Conservation (phyloP, 495 filamentous ascomycete genomes). For the Glonium stellatum region DNA sequence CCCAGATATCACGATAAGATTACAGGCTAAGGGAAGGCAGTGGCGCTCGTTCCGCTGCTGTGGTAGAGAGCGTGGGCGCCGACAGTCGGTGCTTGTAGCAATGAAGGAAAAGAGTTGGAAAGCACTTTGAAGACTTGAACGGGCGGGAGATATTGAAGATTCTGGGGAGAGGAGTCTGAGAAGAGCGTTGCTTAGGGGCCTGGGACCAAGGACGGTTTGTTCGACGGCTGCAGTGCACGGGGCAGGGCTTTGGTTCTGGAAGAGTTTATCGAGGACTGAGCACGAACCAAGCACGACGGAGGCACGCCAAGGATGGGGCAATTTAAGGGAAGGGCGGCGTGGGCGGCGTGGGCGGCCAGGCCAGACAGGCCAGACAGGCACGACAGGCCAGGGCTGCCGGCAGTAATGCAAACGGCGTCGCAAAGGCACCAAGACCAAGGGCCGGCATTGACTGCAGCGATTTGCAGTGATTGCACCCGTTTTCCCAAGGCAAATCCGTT, state of each 20-base stretch:
- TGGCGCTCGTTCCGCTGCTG: neutral
- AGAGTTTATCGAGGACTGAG: too few species aligned
- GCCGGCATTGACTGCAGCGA: too few species aligned
- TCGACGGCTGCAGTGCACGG: neutral
- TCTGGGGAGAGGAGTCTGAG: neutral
- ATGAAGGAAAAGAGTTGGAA: neutral
- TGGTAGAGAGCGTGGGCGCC: neutral
- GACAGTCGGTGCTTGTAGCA: conserved; percentile 6
- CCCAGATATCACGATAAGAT: conserved; percentile 7
- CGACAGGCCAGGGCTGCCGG: too few species aligned
- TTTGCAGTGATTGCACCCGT: too few species aligned
- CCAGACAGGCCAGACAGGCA: too few species aligned
- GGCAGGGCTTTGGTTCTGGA: neutral
- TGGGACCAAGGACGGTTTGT: neutral
- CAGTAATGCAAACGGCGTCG: too few species aligned
- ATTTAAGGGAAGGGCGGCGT: too few species aligned
- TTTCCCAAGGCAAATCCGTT: too few species aligned
- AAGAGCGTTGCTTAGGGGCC: conserved; percentile 3
- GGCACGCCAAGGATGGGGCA: too few species aligned
- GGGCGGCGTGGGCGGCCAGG: too few species aligned
- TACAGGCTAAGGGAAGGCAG: conserved; percentile 8
- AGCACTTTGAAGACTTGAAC: neutral
- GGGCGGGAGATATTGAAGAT: neutral
- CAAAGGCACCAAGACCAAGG: too few species aligned
- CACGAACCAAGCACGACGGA: too few species aligned